Percentiles rank a stretch among this genome's conserved stretches.
Conservation (phyloP, 2,329 filamentous ascomycete species). For the Monosporascus sp. region DNA sequence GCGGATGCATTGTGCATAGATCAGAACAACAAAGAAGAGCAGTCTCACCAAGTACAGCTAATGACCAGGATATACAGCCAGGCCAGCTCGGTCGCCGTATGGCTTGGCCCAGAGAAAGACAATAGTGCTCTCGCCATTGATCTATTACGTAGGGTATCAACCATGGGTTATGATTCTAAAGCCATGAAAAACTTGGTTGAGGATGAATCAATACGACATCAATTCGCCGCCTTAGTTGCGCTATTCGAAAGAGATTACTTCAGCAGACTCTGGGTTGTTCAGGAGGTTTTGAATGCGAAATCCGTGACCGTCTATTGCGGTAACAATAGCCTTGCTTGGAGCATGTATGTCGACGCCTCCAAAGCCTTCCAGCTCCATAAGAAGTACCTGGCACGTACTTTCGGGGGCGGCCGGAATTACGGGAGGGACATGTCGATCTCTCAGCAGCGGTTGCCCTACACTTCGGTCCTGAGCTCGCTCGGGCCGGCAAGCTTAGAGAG, state of each 20-base stretch:
- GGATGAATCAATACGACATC: not conserved
- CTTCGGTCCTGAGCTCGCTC: conserved; percentile 8
- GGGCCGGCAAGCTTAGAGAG: conserved; percentile 11
- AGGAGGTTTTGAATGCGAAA: conserved; percentile 22
- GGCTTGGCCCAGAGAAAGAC: conserved; percentile 14
- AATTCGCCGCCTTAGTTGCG: conserved; percentile 17
- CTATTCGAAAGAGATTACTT: conserved; percentile 31
- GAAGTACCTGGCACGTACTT: conserved; percentile 2
- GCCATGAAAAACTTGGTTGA: conserved; percentile 8
- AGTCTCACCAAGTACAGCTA: conserved; percentile 6
- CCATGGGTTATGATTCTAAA: not conserved
- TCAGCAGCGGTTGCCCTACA: conserved; percentile 5
- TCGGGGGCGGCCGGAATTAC: not conserved
- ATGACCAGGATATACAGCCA: conserved; percentile 15
- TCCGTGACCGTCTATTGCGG: conserved; percentile 20
- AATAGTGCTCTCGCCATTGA: conserved; percentile 9
- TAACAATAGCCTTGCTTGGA: conserved; percentile 11
- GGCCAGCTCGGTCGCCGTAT: conserved; percentile 12
- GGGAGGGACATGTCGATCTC: conserved; percentile 1
- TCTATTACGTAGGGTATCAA: conserved; percentile 5
- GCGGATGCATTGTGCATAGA: conserved; percentile 26
- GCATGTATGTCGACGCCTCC: conserved; percentile 11
- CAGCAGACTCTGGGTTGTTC: conserved; percentile 27
- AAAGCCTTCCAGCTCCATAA: conserved; percentile 10
- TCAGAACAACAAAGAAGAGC: conserved; percentile 9